Conservation (phyloP, 805 yeast genomes). For the Pichia thaimueangensis region DNA sequence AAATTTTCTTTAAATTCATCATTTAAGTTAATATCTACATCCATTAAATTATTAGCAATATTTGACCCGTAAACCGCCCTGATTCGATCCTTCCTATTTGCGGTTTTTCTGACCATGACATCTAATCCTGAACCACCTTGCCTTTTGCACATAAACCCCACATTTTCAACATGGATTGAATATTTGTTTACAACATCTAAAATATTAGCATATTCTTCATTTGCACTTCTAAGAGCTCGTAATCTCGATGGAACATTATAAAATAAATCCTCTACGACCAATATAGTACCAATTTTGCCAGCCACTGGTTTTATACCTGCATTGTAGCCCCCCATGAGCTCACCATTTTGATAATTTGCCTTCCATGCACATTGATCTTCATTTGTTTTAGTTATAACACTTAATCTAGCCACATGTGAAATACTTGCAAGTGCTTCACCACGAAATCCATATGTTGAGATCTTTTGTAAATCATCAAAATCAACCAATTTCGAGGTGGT, state of each 20-base stretch:
- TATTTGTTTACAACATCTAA: constrained; percentile 80
- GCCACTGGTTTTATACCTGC: constrained; percentile 67
- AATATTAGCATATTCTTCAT: constrained; percentile 72
- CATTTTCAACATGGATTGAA: constrained; percentile 62
- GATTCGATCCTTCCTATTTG: constrained; percentile 58
- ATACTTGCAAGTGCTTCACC: constrained; percentile 97
- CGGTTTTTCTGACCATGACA: constrained; percentile 48
- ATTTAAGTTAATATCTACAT: constrained; percentile 33
- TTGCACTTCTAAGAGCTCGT: constrained; percentile 53
- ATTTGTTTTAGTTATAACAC: constrained; percentile 68
- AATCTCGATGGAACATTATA: constrained; percentile 80
- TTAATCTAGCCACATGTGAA: constrained; percentile 78
- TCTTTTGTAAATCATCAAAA: constrained; percentile 67
- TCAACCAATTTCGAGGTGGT: constrained; percentile 77
- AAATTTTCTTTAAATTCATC: constrained; percentile 21
- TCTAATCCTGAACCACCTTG: constrained; percentile 48
- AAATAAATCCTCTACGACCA: constrained; percentile 81
- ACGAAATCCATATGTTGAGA: constrained; percentile 86
- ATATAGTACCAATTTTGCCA: constrained; percentile 81
- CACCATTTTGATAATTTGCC: constrained; percentile 64
- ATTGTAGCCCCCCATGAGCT: constrained; percentile 27
- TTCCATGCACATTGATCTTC: constrained; percentile 64
- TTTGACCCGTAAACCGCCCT: constrained; percentile 64
- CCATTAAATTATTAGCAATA: constrained; percentile 59
- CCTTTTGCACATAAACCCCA: constrained; percentile 76